Conservation (phyloP, 1,284 basidiomycete genomes). For the Cryptococcus sp. region DNA sequence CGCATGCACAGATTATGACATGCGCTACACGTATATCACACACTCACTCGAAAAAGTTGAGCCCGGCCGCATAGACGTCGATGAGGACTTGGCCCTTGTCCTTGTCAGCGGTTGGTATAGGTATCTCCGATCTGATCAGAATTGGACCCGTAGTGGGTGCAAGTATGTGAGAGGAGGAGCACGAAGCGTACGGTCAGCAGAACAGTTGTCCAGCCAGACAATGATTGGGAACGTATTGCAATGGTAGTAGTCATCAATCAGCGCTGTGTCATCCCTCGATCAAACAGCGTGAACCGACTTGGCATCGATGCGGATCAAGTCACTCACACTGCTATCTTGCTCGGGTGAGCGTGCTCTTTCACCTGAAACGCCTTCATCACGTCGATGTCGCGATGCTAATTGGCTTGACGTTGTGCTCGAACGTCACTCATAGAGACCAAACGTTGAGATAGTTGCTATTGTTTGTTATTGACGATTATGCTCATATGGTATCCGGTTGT, state of each 20-base stretch:
- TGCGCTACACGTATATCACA: too few species aligned
- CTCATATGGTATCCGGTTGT: not conserved
- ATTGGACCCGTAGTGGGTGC: too few species aligned
- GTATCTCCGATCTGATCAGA: conserved; percentile 57
- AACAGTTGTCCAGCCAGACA: too few species aligned
- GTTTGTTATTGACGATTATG: not conserved
- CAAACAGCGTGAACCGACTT: not conserved
- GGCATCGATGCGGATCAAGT: not conserved
- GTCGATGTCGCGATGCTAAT: too few species aligned
- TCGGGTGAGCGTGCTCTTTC: conserved; percentile 70
- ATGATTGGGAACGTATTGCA: too few species aligned
- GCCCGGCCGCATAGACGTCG: conserved; percentile 64
- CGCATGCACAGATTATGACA: not conserved
- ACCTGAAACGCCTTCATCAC: conserved; percentile 83
- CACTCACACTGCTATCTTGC: conserved; percentile 61
- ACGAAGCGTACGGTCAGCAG: too few species aligned
- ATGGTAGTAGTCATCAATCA: not conserved
- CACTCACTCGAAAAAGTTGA: conserved; percentile 51
- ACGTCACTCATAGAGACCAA: too few species aligned
- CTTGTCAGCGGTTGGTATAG: conserved; percentile 61
- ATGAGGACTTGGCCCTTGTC: conserved; percentile 68
- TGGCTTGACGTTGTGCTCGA: too few species aligned
- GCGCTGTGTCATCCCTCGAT: not conserved
- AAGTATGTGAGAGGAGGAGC: too few species aligned
- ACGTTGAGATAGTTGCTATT: too few species aligned